A percentile compares a stretch with the other conserved stretches of the same genome.
Evolutionary conservation across 2,329 filamentous ascomycete genomes (phyloP).

Genomic region (Trichoderma sp.): DNA sequence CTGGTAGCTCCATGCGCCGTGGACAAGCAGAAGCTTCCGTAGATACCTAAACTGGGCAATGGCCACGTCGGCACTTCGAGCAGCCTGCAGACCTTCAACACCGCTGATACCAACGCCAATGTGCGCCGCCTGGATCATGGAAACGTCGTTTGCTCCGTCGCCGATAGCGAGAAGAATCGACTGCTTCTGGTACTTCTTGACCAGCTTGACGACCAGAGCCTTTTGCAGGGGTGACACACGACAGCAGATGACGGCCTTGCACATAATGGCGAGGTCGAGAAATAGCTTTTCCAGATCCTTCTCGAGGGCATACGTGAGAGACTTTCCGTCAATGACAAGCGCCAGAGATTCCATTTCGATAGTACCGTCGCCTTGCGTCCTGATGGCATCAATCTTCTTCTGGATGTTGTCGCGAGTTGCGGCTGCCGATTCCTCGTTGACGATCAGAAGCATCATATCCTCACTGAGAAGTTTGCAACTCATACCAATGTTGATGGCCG

Average conservation of each 20-base stretch:
- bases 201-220: slow-evolving; percentile 94
- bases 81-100: slow-evolving; percentile 93
- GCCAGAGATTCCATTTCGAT: slow-evolving; percentile 84
- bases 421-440: slow-evolving; percentile 82
- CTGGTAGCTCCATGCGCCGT: slow-evolving; percentile 97
- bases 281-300: slow-evolving; percentile 92
- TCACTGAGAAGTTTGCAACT: slow-evolving; percentile 97
- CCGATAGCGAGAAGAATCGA: slow-evolving; percentile 92
- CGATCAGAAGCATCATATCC: slow-evolving; percentile 95
- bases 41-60: slow-evolving; percentile 96
- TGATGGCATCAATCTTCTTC: slow-evolving; percentile 90
- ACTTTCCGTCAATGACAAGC: slow-evolving; percentile 93
- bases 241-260: slow-evolving; percentile 98
- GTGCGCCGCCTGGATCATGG: slow-evolving; percentile 98
- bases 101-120: slow-evolving; percentile 97
- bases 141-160: slow-evolving; percentile 98
- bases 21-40: slow-evolving; percentile 88
- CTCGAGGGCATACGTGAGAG: slow-evolving; percentile 87
- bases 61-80: slow-evolving; percentile 89
- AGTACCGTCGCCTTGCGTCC: slow-evolving; percentile 72
- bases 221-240: slow-evolving; percentile 97
- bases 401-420: slow-evolving; percentile 84
- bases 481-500: slow-evolving; percentile 99
- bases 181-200: slow-evolving; percentile 87
- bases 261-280: slow-evolving; percentile 88